Evolutionary conservation across 345 rosid genomes (phyloP).

Genomic region (Citrus maxima): DNA sequence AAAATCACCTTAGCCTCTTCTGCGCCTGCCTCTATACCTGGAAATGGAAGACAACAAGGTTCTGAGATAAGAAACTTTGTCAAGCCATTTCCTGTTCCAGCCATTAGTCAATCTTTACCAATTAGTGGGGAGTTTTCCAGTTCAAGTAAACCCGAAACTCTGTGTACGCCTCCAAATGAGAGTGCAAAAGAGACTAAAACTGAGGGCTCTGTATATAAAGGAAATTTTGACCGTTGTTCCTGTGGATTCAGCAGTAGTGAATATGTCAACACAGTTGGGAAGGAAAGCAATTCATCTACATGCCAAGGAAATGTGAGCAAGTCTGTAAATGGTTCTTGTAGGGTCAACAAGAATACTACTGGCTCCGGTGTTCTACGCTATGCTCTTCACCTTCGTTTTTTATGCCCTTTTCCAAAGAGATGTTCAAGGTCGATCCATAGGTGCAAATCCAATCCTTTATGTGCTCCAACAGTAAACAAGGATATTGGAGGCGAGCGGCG

Average conservation of each 20-base stretch:
- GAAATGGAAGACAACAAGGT: constrained; percentile 26
- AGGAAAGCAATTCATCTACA: constrained; percentile 14
- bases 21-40: constrained; percentile 19
- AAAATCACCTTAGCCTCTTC: constrained; percentile 46
- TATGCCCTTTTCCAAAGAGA: constrained; percentile 39
- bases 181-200: constrained; percentile 19
- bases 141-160: background rate
- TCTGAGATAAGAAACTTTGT: constrained; percentile 15
- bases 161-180: constrained; percentile 2
- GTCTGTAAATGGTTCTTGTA: constrained; percentile 28
- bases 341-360: constrained; percentile 29
- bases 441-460: constrained; percentile 31
- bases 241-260: constrained; percentile 6
- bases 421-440: constrained; percentile 30
- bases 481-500: constrained; percentile 30
- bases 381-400: constrained; percentile 56
- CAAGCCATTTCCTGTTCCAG: constrained; percentile 15
- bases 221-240: background rate
- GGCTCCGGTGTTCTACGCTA: constrained; percentile 48
- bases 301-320: constrained; percentile 19
- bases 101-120: constrained; percentile 11
- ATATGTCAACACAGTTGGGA: background rate
- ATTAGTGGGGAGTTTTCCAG: background rate
- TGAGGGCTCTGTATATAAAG: constrained; percentile 12
- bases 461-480: constrained; percentile 12